Conservation (phyloP, 2,329 filamentous ascomycete species). For the Fusarium tricinctum region DNA sequence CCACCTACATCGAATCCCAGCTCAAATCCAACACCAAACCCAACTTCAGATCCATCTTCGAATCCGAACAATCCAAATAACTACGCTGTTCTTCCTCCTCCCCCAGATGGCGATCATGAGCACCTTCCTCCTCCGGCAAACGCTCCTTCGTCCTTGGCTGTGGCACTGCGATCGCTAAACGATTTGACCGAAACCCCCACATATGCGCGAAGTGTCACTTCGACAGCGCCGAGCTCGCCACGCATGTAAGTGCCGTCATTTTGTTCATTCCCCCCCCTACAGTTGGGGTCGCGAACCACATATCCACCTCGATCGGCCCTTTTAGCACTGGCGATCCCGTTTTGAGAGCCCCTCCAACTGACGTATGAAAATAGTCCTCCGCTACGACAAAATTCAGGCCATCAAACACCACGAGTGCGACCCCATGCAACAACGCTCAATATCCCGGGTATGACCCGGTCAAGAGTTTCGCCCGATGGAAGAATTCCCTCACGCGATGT, state of each 20-base stretch:
- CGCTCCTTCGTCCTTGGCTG: conserved; percentile 55
- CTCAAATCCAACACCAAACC: conserved; percentile 47
- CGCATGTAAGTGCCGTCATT: conserved; percentile 64
- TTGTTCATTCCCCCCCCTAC: conserved; percentile 23
- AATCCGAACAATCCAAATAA: conserved; percentile 50
- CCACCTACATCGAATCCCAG: conserved; percentile 38
- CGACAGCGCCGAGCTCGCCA: conserved; percentile 71
- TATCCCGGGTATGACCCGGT: conserved; percentile 95
- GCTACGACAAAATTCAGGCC: conserved; percentile 79
- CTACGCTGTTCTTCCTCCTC: conserved; percentile 53
- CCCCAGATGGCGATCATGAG: conserved; percentile 52
- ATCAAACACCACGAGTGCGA: conserved; percentile 81
- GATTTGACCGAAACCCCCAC: conserved; percentile 67
- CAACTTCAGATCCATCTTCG: conserved; percentile 39
- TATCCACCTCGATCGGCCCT: conserved; percentile 43
- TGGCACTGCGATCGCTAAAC: conserved; percentile 59
- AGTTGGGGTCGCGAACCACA: conserved; percentile 41
- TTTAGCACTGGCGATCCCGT: conserved; percentile 39
- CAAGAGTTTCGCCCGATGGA: conserved; percentile 94
- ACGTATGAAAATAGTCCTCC: conserved; percentile 67
- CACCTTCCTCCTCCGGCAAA: conserved; percentile 48
- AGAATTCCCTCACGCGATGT: conserved; percentile 94
- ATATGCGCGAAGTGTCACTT: conserved; percentile 69
- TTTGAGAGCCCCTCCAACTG: conserved; percentile 34
- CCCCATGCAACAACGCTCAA: conserved; percentile 94